Conservation (phyloP, 1,284 basidiomycete genomes). For the Cryptococcus jaspeensis region DNA sequence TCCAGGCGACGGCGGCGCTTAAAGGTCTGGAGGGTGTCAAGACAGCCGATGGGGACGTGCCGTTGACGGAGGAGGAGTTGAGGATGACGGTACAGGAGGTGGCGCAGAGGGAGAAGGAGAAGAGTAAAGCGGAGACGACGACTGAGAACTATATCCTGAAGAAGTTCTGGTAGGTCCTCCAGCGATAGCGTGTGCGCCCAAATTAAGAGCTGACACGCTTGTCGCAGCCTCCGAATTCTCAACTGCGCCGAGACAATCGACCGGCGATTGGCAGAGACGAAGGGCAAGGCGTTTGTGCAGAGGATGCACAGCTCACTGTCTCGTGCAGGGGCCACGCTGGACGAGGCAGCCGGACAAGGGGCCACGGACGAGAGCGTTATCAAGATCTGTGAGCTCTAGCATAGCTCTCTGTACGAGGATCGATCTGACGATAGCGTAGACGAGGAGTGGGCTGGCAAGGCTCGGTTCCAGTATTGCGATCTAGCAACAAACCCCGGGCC, state of each 20-base stretch:
- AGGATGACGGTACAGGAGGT: conserved; percentile 14
- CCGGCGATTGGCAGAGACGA: conserved; percentile 75
- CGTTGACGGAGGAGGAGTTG: conserved; percentile 21
- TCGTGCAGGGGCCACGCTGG: conserved; percentile 56
- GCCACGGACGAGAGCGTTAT: conserved; percentile 64
- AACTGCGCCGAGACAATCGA: conserved; percentile 77
- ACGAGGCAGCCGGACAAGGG: conserved; percentile 4
- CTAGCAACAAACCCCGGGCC: conserved; percentile 11
- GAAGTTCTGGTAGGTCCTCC: conserved; percentile 48
- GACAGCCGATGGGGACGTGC: not conserved
- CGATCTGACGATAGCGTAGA: conserved; percentile 48
- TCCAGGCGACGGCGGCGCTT: conserved; percentile 81
- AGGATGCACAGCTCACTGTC: conserved; percentile 72
- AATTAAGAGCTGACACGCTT: not conserved
- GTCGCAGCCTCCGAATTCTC: conserved; percentile 76
- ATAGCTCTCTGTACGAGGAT: not conserved
- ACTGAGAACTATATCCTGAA: conserved; percentile 53
- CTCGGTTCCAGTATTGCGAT: conserved; percentile 85
- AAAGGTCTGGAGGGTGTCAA: conserved; percentile 61
- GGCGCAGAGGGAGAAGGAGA: conserved; percentile 10
- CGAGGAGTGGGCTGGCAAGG: conserved; percentile 72
- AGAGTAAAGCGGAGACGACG: conserved; percentile 33
- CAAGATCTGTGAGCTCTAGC: conserved; percentile 56
- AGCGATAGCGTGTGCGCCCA: not conserved
- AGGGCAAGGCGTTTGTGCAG: conserved; percentile 76